phyloP scores from a whole-genome alignment of 495 filamentous ascomycete species.

The Penicillium cosmopolitanum region DNA sequence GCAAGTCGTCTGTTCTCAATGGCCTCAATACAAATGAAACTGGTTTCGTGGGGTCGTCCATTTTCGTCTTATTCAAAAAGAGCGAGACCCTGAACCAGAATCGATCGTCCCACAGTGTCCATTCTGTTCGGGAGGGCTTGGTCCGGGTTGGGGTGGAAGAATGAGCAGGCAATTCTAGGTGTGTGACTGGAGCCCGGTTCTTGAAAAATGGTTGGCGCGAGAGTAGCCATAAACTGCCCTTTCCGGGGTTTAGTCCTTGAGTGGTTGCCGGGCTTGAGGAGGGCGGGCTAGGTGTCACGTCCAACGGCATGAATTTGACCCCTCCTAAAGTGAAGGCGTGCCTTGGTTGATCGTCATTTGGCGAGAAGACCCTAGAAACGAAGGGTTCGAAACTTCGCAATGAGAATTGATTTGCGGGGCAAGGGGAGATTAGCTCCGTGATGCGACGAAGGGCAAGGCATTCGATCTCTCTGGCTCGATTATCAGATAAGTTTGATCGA shows the following conservation, averaged over 20 bases:
- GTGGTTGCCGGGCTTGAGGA: not conserved
- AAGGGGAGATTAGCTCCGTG: constrained; percentile 49
- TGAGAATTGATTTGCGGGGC: constrained; percentile 40
- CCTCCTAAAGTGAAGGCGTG: constrained; percentile 57
- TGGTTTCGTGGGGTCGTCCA: not conserved
- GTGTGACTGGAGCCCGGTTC: constrained; percentile 22
- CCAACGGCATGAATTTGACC: constrained; percentile 56
- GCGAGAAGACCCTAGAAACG: constrained; percentile 28
- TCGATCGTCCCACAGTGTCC: constrained; percentile 74
- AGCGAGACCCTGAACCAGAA: constrained; percentile 73
- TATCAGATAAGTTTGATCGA: constrained; percentile 14
- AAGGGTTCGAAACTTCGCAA: constrained; percentile 39
- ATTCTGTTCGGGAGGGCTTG: constrained; percentile 8
- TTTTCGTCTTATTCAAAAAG: constrained; percentile 4
- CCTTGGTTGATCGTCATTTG: constrained; percentile 34
- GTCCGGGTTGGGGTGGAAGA: too few relatives aligned
- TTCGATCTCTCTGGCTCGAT: constrained; percentile 27
- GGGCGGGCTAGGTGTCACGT: constrained; percentile 9
- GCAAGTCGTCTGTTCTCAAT: constrained; percentile 46
- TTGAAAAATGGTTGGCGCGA: constrained; percentile 54
- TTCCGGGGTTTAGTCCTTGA: constrained; percentile 9
- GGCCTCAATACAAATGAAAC: constrained; percentile 51
- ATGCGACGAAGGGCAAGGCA: constrained; percentile 45
- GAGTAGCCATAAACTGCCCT: constrained; percentile 47
- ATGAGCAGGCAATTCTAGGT: constrained; percentile 15